Percentiles rank a stretch among this genome's conserved stretches.
These are phyloP conservation scores for Aspergillus unguis DNA, from an alignment of 2,329 filamentous ascomycete genomes.

Conservation along the genomic window DNA sequence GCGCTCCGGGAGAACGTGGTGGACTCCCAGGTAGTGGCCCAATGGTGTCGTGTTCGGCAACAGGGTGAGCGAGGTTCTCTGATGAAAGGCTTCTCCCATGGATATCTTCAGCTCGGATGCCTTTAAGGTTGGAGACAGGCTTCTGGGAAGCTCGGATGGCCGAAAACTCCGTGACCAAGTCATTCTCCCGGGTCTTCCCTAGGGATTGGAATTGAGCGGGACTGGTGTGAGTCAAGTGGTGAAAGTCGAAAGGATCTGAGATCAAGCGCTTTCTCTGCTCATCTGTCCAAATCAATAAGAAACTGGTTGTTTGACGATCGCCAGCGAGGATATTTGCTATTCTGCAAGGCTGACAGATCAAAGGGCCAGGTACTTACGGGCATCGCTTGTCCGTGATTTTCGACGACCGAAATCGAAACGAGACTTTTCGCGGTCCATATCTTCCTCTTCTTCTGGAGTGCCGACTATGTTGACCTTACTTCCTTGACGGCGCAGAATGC, in stretches of 20 bases:
- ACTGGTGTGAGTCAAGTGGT: slow-evolving; percentile 60
- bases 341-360: neutral
- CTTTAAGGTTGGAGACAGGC: slow-evolving; percentile 49
- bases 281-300: slow-evolving; percentile 25
- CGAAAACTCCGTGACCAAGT: slow-evolving; percentile 54
- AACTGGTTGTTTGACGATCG: neutral
- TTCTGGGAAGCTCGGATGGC: slow-evolving; percentile 53
- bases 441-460: slow-evolving; percentile 41
- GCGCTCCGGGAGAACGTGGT: slow-evolving; percentile 29
- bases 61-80: slow-evolving; percentile 27
- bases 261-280: slow-evolving; percentile 50
- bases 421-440: slow-evolving; percentile 31
- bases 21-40: slow-evolving; percentile 27
- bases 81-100: slow-evolving; percentile 35
- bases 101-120: slow-evolving; percentile 52
- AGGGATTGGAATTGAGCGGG: slow-evolving; percentile 53
- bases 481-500: slow-evolving; percentile 47
- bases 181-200: slow-evolving; percentile 49
- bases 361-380: slow-evolving; percentile 32
- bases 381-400: slow-evolving; percentile 30
- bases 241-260: slow-evolving; percentile 62
- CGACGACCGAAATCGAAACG: slow-evolving; percentile 36
- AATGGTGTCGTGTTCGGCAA: slow-evolving; percentile 21
- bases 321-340: neutral
- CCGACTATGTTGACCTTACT: slow-evolving; percentile 46